Evolutionary conservation across 2,329 filamentous ascomycete species (phyloP).

Genomic region (Verticillium albo-atrum): DNA sequence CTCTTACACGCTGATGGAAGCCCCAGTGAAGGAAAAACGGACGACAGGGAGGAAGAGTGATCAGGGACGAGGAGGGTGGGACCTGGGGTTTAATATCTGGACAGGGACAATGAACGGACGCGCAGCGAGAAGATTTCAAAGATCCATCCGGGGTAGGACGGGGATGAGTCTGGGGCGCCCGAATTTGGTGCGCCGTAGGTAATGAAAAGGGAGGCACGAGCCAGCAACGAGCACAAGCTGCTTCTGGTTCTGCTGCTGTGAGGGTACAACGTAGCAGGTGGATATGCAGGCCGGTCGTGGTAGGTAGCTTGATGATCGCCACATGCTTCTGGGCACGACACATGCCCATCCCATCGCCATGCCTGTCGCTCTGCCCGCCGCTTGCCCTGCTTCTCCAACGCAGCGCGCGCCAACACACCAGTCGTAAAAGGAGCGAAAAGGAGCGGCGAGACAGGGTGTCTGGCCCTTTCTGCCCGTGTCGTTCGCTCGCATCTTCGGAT

Average conservation of each 20-base stretch:
- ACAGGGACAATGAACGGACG: background rate
- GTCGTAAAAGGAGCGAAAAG: background rate
- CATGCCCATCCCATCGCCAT: background rate
- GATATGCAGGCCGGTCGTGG: background rate
- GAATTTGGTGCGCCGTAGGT: background rate
- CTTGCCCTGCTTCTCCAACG: background rate
- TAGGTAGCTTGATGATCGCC: background rate
- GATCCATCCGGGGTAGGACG: conserved; percentile 8
- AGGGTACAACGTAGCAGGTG: background rate
- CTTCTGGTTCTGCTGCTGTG: background rate
- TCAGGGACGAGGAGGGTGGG: conserved; percentile 1
- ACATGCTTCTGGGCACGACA: conserved; percentile 1
- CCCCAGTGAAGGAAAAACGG: background rate
- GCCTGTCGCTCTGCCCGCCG: too few relatives aligned
- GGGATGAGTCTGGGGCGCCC: background rate
- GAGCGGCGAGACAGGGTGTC: background rate
- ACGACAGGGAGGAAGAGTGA: background rate
- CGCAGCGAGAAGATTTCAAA: conserved; percentile 1
- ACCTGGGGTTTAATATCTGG: conserved; percentile 8
- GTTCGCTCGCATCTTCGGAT: background rate
- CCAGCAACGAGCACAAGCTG: too few relatives aligned
- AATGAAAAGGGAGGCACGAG: background rate
- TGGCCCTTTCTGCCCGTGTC: background rate
- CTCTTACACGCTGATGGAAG: background rate
- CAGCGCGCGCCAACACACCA: background rate